Base-by-base conservation (phyloP, 306 rosid species). In the Lathyrus sativus region DNA sequence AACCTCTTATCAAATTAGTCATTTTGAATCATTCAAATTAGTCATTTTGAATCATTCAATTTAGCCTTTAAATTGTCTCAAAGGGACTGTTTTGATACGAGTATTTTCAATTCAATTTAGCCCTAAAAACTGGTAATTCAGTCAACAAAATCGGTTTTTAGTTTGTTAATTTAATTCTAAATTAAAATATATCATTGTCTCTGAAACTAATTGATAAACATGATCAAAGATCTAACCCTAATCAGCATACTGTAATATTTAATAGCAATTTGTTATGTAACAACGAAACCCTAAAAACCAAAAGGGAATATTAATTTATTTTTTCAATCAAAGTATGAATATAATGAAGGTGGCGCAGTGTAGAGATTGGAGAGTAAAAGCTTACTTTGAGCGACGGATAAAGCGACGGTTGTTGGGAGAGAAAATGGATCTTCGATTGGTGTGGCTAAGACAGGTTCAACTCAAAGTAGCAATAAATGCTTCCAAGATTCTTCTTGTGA, bases 351-450 rank as follows among this genome's bases (percentile, higher is more conserved):
- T 33, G 7, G 37, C 37, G 37, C 37, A 33, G 29, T 26, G 26
- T 24, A 24, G 26, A 24, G 53, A n/a, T 13, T 50, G 67, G 56
- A 60, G 43, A 26, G 13, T 11, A 15, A 6, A 4, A 58, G 51
- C 65, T 63, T 67, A 67, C 78, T 60, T 49, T 51, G 59, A 60
- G 42, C 2, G 60, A 50, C 42, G 38, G 41, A 7, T 19, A 1
- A 11, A 29, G 45, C 44, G 19, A 13, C 3, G 49, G 15, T 3
- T 65, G 56, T 55, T 33, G 54, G 54, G 7, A 44, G 67, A 55
- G 60, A 44, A 61, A 56, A 46, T 39, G 46, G 33, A 58, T 61
- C 55, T 11, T 28, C 46, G 70, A 46, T 67, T 46, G 42, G 19
- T 15, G 13, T 50, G 12, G 68, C 62, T 14, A 15, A 17, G 19